Evolutionary conservation across 176 grass and related monocot species (phyloP).

Genomic region (Eleusine coracana): DNA sequence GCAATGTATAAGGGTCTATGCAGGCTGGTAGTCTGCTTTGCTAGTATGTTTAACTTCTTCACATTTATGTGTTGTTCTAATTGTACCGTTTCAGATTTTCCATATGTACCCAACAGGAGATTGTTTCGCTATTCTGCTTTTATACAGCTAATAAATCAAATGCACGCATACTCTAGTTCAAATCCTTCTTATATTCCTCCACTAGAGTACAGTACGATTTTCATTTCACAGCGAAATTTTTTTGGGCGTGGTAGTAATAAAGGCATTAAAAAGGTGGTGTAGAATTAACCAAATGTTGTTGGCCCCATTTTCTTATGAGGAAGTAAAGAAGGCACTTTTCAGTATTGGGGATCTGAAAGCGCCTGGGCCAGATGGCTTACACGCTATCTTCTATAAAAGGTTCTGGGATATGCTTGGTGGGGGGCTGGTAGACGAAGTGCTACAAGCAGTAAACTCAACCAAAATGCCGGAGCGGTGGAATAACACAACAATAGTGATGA

Average conservation of each 20-base stretch:
- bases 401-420: too few species aligned
- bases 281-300: neutral
- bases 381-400: too few species aligned
- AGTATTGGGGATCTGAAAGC: too few species aligned
- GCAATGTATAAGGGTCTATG: slow-evolving; percentile 15
- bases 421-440: too few species aligned
- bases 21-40: slow-evolving; percentile 8
- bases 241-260: neutral
- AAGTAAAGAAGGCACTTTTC: too few species aligned
- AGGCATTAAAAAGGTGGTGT: neutral
- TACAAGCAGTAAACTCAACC: too few species aligned
- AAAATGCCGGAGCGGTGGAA: too few species aligned
- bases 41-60: neutral
- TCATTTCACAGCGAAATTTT: neutral
- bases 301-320: too few species aligned
- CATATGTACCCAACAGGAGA: slow-evolving; percentile 19
- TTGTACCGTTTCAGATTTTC: neutral
- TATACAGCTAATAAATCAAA: slow-evolving; percentile 13
- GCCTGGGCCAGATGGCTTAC: too few species aligned
- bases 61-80: slow-evolving; percentile 12
- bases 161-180: neutral
- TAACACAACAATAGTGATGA: too few species aligned
- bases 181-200: neutral
- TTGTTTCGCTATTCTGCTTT: neutral
- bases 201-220: neutral